These are phyloP conservation scores for Kregervanrija fluxuum DNA, from an alignment of 805 yeast species.

Conservation along the genomic window DNA sequence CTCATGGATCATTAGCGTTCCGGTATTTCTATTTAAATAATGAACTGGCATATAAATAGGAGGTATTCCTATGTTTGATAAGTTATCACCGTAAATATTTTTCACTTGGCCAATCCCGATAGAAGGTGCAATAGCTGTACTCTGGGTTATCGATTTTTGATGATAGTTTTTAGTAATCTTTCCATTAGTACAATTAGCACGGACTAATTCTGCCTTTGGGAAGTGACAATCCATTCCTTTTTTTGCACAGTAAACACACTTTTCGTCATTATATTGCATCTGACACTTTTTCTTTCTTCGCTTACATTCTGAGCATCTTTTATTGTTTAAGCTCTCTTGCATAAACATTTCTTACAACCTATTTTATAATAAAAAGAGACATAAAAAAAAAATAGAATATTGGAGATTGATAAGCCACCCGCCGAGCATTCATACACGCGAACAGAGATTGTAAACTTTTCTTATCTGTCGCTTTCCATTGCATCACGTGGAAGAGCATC, in stretches of 20 bases:
- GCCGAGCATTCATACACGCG: too few relatives aligned
- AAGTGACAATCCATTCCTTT: conserved; percentile 1
- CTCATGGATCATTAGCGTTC: conserved; percentile 5
- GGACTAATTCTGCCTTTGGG: too few relatives aligned
- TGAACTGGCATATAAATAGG: conserved; percentile 1
- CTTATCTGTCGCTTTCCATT: too few relatives aligned
- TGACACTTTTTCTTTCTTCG: conserved; percentile 32
- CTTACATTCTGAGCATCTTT: conserved; percentile 33
- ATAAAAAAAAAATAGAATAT: too few relatives aligned
- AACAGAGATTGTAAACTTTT: too few relatives aligned
- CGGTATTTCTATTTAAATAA: neutral
- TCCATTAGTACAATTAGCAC: conserved; percentile 4
- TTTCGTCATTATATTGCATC: neutral
- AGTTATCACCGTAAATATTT: neutral
- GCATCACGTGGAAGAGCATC: too few relatives aligned
- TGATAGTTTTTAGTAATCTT: neutral
- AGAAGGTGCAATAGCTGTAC: neutral
- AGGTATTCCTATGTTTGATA: neutral
- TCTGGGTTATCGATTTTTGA: neutral
- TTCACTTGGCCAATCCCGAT: too few relatives aligned
- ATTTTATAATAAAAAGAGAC: too few relatives aligned
- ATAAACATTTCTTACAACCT: neutral
- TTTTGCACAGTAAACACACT: conserved; percentile 10
- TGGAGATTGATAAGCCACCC: too few relatives aligned
- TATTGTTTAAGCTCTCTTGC: neutral